Base-by-base conservation (phyloP, 257 asterid species). In the Solanum sitiens region DNA sequence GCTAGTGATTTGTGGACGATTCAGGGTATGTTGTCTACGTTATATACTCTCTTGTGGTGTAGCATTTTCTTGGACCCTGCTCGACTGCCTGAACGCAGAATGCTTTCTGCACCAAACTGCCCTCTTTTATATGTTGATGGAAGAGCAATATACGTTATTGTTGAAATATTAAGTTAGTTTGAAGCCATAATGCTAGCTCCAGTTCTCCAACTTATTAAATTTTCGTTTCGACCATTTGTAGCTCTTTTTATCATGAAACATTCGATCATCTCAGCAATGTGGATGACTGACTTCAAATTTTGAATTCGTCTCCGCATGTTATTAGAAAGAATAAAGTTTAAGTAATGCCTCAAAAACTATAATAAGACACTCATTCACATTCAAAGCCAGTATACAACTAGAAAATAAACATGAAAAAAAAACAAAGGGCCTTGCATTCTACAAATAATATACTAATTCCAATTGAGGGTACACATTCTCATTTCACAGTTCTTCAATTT, bases 401-500 rank as follows among this genome's bases (percentile, higher is more conserved):
- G 42, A 71, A 82, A 33, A 61, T 50, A 39, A 88, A 88, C 89
- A 89, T 83, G 53, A 70, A 75, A 75, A 35, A 35, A 35, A 76
- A 76, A 30, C 85, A 59, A 88, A 86, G 30, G 76, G 40, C 70
- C 65, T 80, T 88, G 85, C 91, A 35, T 47, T n/a, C 85, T 72
- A 50, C 59, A 83, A 70, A 44, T 86, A 84, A 67, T 44, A 1
- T 68, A 65, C 33, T 32, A 72, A 42, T 53, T 71, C 76, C 77
- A 32, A 6, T 39, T 25, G 67, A 45, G 4, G 21, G 79, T 37
- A 12, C 30, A 30, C 42, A 30, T 35, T 27, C 86, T 93, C 89
- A 93, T 87, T 85, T 79, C 44, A 94, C 93, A 94, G 92, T 83
- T 89, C 87, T 86, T 95, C 94, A 2, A 96, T 92, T 92, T 96